Evolutionary conservation across 495 filamentous ascomycete genomes (phyloP), one percentile per base, ranked within the genome.

Genomic region (Physcia stellaris): DNA sequence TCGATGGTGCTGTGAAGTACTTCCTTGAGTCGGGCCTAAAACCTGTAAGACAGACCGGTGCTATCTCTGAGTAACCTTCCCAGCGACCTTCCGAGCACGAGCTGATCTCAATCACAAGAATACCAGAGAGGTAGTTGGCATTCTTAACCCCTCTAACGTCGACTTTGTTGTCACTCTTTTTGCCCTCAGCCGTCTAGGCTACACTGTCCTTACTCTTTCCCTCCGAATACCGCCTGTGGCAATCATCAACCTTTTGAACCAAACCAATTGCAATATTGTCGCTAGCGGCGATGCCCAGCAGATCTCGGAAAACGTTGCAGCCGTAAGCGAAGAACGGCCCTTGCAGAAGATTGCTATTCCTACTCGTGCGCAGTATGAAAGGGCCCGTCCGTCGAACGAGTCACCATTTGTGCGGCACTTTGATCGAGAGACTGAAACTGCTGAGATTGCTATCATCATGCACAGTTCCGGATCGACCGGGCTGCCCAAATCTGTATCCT

Each of bases 391-490:
- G 13, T 23, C 20, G 4, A 24, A 11, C 11, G 27, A 24, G 9
- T 13, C 42, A 2, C 26, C 61, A 1, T 55, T 54, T 0, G 32
- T 57, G 1, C 19, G 63, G 4, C 32, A 59, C 6, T 42, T 67
- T 7, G 55, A 67, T 34, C 52, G 51, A 6, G 55, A 48, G 34
- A 51, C 50, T 27, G 54, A 64, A 48, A 50, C 48, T 9, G 28
- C 50, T 46, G 61, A 49, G 53, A 48, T 36, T 46, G 56, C 50
- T 4, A 41, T 71, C 27, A 73, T 75, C 11, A 54, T 69, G 31
- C 73, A 77, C 48, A 75, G 69, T 0, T 74, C 70, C 0, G 73
- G 73, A 2, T 73, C 70, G 0, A 78, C 71, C 1, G 71, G 73
- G 0, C 59, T 62, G 7, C 73, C 72, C 0, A 77, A 78, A 42